Base-by-base conservation (phyloP, 352 stramenopile genomes). In the Achlya hypogyna region DNA sequence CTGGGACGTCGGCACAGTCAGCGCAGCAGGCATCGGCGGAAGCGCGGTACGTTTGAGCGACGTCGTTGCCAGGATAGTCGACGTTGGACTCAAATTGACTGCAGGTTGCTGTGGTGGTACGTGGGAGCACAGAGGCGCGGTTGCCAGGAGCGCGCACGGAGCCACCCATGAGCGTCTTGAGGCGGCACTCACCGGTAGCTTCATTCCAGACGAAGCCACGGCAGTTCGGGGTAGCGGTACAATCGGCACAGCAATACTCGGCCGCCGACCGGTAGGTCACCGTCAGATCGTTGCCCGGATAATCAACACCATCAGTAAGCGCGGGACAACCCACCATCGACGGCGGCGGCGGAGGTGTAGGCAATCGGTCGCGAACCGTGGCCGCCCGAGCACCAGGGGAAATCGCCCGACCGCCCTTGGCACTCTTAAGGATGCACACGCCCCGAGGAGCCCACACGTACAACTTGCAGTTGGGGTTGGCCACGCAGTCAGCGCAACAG, bases 21-120 rank as follows among this genome's bases (percentile, higher is more conserved):
- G 27, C n/a, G 23, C 69, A 74, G 52, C 73, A 78, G 28, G 53
- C 71, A 1, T 23, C 42, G 5, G 71, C 52, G 6, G 38, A 62
- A 8, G 42, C 45, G 14, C 54, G 67, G 23, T 18, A 29, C 0
- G 69, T 59, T 4, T 60, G 71, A 43, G 58, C 64, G 51, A 78
- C 64, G 53, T 78, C 70, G 31, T 75, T 73, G 45, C 68, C 74
- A 25, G 43, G 62, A 45, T 73, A 78, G 51, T 76, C 67, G 27
- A 69, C 32, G 49, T 72, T 54, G 28, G 70, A 16, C 52, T 63
- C 4, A 62, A 68, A 28, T 20, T 20, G 22, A 22, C 47, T 43
- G 47, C 45, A 63, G 12, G 53, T 27, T 10, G 31, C 49, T 16
- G 25, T 56, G 31, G 2, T 56, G 31, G n/a, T 12, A 16, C 49